Percentiles rank a stretch among this genome's conserved stretches.
Evolutionary conservation across 2,329 filamentous ascomycete species (phyloP).

Genomic region (Neoascochyta sp.): DNA sequence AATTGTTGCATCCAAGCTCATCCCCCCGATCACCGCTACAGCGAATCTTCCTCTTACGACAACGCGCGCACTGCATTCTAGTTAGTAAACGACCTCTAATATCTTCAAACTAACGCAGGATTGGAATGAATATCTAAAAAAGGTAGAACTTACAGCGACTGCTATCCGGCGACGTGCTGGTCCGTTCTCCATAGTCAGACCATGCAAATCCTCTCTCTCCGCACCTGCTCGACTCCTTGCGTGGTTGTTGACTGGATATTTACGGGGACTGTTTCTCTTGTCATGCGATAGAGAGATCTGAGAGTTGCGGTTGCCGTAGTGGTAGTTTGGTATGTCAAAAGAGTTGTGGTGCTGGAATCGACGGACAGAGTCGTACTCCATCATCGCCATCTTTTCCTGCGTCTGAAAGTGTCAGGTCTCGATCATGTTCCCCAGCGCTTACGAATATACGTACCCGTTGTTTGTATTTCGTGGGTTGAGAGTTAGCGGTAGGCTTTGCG

Average conservation of each 20-base stretch:
- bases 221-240: conserved; percentile 7
- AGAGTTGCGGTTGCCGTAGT: conserved; percentile 23
- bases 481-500: too few species aligned
- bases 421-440: too few species aligned
- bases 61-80: conserved; percentile 69
- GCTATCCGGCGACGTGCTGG: conserved; percentile 50
- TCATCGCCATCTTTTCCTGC: conserved; percentile 8
- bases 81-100: conserved; percentile 7
- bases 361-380: conserved; percentile 10
- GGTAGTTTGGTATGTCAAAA: too few species aligned
- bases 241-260: conserved; percentile 20
- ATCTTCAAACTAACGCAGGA: too few species aligned
- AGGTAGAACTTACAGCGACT: conserved; percentile 32
- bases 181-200: conserved; percentile 33
- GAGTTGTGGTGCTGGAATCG: too few species aligned
- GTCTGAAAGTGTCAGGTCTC: too few species aligned
- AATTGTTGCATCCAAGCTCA: conserved; percentile 77
- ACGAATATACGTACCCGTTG: too few species aligned
- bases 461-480: too few species aligned
- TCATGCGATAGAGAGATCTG: conserved; percentile 16
- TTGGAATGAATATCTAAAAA: neutral
- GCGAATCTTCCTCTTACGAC: conserved; percentile 89
- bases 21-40: conserved; percentile 82
- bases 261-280: conserved; percentile 22
- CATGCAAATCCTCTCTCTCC: conserved; percentile 14